These are phyloP conservation scores for Acer saccharum DNA, from an alignment of 345 rosid genomes.

Conservation along the genomic window DNA sequence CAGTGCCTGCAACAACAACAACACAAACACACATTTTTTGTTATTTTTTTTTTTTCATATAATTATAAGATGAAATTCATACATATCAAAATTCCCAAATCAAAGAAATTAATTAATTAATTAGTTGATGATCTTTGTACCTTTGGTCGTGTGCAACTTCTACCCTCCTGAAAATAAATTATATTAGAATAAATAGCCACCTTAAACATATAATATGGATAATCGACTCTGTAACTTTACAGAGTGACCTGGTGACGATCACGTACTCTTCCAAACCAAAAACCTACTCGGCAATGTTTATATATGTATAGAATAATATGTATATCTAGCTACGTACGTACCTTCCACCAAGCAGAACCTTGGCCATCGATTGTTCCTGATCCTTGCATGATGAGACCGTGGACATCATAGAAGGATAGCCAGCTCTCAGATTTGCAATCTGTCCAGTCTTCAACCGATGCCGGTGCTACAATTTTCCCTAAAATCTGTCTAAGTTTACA, in stretches of 20 bases:
- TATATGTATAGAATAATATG: background rate
- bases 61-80: background rate
- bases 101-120: background rate
- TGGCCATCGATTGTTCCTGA: constrained; percentile 37
- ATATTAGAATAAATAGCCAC: background rate
- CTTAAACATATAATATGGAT: too few relatives aligned
- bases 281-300: background rate
- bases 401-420: constrained; percentile 18
- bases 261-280: too few relatives aligned
- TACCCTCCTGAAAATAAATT: background rate
- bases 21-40: too few relatives aligned
- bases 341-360: constrained; percentile 42
- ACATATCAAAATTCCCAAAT: background rate
- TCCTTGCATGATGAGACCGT: constrained; percentile 26
- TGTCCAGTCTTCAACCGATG: background rate
- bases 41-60: too few relatives aligned
- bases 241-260: too few relatives aligned
- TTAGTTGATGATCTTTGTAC: background rate
- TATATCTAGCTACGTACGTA: background rate
- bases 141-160: background rate
- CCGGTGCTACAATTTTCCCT: constrained; percentile 35
- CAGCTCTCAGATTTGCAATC: background rate
- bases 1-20: constrained; percentile 23
- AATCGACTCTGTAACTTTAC: too few relatives aligned
- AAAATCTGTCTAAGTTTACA: constrained; percentile 14